Evolutionary conservation across 1,284 basidiomycete species (phyloP).

Genomic region (Cystobasidium slooffiae): DNA sequence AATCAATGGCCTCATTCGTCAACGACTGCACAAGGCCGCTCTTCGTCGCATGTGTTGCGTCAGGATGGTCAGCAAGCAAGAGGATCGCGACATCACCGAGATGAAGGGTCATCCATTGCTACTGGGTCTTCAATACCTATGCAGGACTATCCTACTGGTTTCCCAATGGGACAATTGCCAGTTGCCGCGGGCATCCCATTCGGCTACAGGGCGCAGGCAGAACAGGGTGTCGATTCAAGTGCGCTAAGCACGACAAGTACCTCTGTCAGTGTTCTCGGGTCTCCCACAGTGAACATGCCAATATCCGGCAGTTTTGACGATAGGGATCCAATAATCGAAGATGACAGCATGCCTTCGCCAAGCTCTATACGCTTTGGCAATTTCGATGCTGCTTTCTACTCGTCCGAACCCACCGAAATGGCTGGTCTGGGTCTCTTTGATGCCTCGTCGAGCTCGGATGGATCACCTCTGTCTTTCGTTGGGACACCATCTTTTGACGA

Average conservation of each 20-base stretch:
- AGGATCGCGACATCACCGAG: not conserved
- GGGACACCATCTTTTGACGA: conserved; percentile 20
- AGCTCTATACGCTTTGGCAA: conserved; percentile 36
- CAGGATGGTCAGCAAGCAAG: not conserved
- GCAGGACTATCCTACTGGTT: conserved; percentile 4
- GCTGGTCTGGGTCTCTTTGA: conserved; percentile 31
- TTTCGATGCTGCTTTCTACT: conserved; percentile 42
- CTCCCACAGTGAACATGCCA: not conserved
- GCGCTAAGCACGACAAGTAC: conserved; percentile 1
- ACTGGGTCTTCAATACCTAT: conserved; percentile 2
- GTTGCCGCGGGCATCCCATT: not conserved
- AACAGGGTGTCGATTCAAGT: not conserved
- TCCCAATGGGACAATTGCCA: conserved; percentile 7
- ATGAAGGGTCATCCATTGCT: not conserved
- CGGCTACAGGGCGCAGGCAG: not conserved
- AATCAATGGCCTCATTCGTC: conserved; percentile 2
- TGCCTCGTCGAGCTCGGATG: conserved; percentile 2
- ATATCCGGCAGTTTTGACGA: not conserved
- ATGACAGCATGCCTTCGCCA: conserved; percentile 10
- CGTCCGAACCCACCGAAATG: conserved; percentile 36
- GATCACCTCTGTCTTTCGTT: not conserved
- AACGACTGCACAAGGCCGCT: not conserved
- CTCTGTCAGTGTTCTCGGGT: not conserved
- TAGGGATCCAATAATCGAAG: conserved; percentile 3
- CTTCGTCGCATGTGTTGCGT: not conserved